A percentile compares a stretch with the other conserved stretches of the same genome.
phyloP scores from a whole-genome alignment of 768 basidiomycete species.

The Sarcomyxa edulis region DNA sequence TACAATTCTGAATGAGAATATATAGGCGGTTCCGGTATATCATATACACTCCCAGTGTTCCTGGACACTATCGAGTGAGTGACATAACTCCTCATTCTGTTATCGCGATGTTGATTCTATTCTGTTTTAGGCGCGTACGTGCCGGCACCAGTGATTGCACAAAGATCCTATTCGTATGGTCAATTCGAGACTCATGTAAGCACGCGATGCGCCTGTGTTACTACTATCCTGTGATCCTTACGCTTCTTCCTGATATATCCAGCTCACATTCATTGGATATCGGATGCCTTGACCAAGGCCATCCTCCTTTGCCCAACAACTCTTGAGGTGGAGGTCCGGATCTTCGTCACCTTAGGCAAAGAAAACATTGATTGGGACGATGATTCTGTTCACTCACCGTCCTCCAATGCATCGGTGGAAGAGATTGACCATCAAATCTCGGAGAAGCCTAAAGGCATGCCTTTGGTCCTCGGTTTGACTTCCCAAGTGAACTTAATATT shows the following conservation, averaged over 20 bases:
- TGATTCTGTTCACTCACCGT: conserved; percentile 15
- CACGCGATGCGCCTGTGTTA: neutral
- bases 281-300: conserved; percentile 27
- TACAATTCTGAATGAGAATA: conserved; percentile 18
- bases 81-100: neutral
- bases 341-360: conserved; percentile 31
- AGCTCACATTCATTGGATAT: conserved; percentile 43
- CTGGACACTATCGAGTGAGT: conserved; percentile 36
- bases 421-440: conserved; percentile 7
- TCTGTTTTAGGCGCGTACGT: conserved; percentile 20
- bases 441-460: conserved; percentile 16
- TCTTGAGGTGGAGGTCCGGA: conserved; percentile 30
- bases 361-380: conserved; percentile 14
- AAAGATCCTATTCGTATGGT: conserved; percentile 37
- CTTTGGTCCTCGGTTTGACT: conserved; percentile 20
- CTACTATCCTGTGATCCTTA: neutral
- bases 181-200: conserved; percentile 34
- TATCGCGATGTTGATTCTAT: neutral
- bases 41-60: conserved; percentile 41
- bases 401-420: conserved; percentile 10
- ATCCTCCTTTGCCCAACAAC: conserved; percentile 21
- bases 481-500: too few relatives aligned
- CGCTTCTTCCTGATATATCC: neutral
- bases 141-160: conserved; percentile 19
- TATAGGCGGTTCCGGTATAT: conserved; percentile 49